Evolutionary conservation across 2,329 filamentous ascomycete genomes (phyloP).

Genomic region (Cryphonectria carpinicola): DNA sequence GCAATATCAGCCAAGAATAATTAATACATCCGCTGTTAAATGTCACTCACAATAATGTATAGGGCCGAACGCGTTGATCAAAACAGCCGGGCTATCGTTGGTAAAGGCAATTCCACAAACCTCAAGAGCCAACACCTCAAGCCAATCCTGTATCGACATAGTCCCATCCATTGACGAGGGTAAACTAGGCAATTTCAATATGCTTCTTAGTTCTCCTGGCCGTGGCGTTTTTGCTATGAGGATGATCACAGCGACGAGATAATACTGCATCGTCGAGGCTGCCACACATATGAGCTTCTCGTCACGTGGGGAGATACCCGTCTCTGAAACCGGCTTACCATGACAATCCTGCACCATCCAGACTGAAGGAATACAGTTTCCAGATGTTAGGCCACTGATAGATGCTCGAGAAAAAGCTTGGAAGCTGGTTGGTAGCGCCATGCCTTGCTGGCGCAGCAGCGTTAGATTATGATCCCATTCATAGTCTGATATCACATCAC

Average conservation of each 20-base stretch:
- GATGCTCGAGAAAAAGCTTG: conserved; percentile 37
- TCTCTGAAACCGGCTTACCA: background rate
- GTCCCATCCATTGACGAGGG: too few relatives aligned
- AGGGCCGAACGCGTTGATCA: conserved; percentile 54
- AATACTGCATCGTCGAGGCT: conserved; percentile 51
- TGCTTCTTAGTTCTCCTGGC: background rate
- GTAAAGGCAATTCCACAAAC: conserved; percentile 52
- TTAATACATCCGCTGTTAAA: fast-evolving
- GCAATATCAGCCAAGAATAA: background rate
- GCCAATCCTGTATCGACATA: background rate
- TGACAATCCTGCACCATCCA: background rate
- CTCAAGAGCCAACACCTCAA: conserved; percentile 41
- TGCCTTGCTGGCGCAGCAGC: conserved; percentile 39
- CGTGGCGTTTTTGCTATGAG: conserved; percentile 35
- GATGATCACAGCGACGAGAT: conserved; percentile 38
- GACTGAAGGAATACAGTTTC: conserved; percentile 37
- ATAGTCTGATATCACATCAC: conserved; percentile 1
- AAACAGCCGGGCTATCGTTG: conserved; percentile 45
- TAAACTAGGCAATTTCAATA: background rate
- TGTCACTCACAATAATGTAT: conserved; percentile 48
- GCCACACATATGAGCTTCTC: background rate
- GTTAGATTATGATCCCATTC: conserved; percentile 33
- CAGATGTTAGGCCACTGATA: background rate
- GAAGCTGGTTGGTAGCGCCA: conserved; percentile 38
- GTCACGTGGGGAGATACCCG: background rate